Evolutionary conservation across 805 yeast species (phyloP).

Genomic region (Saturnispora zaruensis): DNA sequence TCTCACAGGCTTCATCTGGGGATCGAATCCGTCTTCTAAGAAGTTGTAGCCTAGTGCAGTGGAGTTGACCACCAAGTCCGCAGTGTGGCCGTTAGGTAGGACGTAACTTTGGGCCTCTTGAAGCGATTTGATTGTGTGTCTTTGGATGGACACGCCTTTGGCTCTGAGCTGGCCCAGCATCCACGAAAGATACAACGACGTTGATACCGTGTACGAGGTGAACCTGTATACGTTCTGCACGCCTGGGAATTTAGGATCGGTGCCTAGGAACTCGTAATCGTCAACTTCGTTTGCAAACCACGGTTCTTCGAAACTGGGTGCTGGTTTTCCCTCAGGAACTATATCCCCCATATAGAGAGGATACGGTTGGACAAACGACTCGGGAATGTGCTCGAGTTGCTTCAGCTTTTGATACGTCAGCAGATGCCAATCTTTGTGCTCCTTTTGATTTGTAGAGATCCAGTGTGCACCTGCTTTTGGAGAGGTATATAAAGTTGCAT

Average conservation of each 20-base stretch:
- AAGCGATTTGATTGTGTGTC: conserved; percentile 35
- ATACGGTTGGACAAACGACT: conserved; percentile 26
- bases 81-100: conserved; percentile 16
- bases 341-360: conserved; percentile 23
- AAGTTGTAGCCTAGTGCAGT: conserved; percentile 43
- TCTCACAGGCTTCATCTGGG: conserved; percentile 39
- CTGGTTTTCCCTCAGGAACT: conserved; percentile 9
- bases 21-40: conserved; percentile 44
- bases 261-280: conserved; percentile 28
- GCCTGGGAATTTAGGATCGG: conserved; percentile 29
- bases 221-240: conserved; percentile 32
- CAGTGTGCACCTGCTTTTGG: conserved; percentile 71
- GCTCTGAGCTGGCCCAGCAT: conserved; percentile 36
- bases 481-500: conserved; percentile 40
- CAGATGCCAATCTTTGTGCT: conserved; percentile 28
- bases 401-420: conserved; percentile 30
- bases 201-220: conserved; percentile 50
- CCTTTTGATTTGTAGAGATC: conserved; percentile 35
- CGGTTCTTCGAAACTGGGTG: conserved; percentile 23
- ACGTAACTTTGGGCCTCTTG: conserved; percentile 38
- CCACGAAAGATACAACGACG: conserved; percentile 47
- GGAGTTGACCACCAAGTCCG: conserved; percentile 45
- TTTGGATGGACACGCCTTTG: conserved; percentile 38
- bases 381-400: conserved; percentile 30
- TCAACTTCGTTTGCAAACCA: conserved; percentile 45